These are phyloP conservation scores for Metschnikowia hibisci DNA, from an alignment of 805 yeast genomes.

Conservation along the genomic window DNA sequence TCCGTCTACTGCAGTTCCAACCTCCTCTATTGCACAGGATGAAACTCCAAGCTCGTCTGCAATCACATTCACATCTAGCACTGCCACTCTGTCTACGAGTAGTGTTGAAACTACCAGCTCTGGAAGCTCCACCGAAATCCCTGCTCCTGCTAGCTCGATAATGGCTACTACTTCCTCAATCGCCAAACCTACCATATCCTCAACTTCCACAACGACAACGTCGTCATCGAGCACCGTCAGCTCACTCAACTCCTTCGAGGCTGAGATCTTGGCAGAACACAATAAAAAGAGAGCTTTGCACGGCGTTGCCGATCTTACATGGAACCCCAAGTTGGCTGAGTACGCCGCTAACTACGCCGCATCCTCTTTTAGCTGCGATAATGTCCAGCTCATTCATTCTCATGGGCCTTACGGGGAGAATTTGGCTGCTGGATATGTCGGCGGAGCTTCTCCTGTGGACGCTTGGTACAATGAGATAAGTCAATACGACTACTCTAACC, in stretches of 20 bases:
- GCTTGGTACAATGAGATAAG: conserved; percentile 72
- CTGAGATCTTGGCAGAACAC: conserved; percentile 33
- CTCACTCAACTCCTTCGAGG: conserved; percentile 20
- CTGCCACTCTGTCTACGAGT: not conserved
- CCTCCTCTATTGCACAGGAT: not conserved
- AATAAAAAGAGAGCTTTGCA: conserved; percentile 36
- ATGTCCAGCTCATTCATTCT: conserved; percentile 61
- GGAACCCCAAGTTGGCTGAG: conserved; percentile 33
- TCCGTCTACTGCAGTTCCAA: conserved; percentile 5
- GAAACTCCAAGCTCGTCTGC: not conserved
- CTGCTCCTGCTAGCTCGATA: not conserved
- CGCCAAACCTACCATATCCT: conserved; percentile 1
- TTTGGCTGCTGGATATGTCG: conserved; percentile 64
- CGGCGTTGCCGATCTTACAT: conserved; percentile 26
- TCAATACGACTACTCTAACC: conserved; percentile 49
- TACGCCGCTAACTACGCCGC: conserved; percentile 47
- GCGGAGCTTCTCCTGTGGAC: conserved; percentile 55
- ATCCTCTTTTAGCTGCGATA: conserved; percentile 44
- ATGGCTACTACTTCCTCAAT: not conserved
- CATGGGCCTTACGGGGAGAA: conserved; percentile 72
- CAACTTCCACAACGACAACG: conserved; percentile 7
- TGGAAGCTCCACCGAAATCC: not conserved
- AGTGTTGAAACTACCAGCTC: conserved; percentile 3
- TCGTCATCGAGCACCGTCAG: conserved; percentile 4
- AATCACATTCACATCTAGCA: not conserved